Percentiles rank a stretch among this genome's conserved stretches.
phyloP scores from a whole-genome alignment of 2,329 filamentous ascomycete species.

The Penicillium verrucosum region DNA sequence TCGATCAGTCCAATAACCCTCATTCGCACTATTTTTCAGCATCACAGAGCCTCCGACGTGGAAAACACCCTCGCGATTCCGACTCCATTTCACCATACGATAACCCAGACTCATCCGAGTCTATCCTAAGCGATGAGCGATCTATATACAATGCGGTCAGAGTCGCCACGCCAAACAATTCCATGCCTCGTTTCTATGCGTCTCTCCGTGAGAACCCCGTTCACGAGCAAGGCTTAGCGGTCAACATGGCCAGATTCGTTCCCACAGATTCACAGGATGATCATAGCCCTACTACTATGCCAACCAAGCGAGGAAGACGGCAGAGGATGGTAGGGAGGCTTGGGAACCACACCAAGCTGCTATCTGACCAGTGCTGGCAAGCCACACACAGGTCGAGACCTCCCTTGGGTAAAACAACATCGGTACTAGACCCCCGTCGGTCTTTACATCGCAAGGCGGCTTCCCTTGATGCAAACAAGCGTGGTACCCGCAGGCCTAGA shows the following conservation, averaged over 20 bases:
- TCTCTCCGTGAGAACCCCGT: conserved; percentile 11
- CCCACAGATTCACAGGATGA: conserved; percentile 8
- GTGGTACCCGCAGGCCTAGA: conserved; percentile 7
- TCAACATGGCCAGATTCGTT: conserved; percentile 31
- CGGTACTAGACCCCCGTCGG: neutral
- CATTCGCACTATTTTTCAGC: neutral
- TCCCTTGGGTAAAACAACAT: neutral
- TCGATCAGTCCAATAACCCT: conserved; percentile 2
- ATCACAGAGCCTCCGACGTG: conserved; percentile 6
- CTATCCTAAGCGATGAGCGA: conserved; percentile 34
- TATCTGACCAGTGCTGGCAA: conserved; percentile 12
- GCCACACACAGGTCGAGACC: neutral
- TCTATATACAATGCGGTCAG: conserved; percentile 40
- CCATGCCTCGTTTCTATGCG: conserved; percentile 11
- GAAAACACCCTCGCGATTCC: conserved; percentile 4
- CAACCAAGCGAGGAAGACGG: neutral
- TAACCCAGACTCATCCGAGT: conserved; percentile 24
- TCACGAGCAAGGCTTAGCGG: conserved; percentile 23
- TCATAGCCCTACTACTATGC: conserved; percentile 1
- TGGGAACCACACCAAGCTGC: conserved; percentile 21
- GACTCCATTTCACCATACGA: conserved; percentile 7
- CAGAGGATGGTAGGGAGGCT: conserved; percentile 5
- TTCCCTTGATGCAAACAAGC: conserved; percentile 24
- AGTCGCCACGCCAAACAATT: conserved; percentile 28
- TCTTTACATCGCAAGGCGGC: conserved; percentile 20